These are phyloP conservation scores for Candida sojae DNA, from an alignment of 1,139 yeast genomes.

Conservation along the genomic window DNA sequence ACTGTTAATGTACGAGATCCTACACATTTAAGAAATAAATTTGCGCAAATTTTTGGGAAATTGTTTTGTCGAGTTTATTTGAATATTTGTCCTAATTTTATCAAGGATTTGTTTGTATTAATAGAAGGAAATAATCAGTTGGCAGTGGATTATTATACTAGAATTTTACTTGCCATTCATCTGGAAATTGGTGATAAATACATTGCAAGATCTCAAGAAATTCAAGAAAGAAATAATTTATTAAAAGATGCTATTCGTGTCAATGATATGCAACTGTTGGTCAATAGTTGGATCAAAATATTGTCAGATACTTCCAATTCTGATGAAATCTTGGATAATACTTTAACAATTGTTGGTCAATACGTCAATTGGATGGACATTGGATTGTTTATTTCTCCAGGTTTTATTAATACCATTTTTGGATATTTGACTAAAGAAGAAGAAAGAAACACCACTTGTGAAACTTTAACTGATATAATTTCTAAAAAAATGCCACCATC, in stretches of 20 bases:
- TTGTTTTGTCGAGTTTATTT: constrained; percentile 70
- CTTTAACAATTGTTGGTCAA: constrained; percentile 74
- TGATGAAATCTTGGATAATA: constrained; percentile 54
- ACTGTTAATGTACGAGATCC: constrained; percentile 48
- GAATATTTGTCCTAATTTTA: constrained; percentile 62
- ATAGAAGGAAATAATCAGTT: constrained; percentile 22
- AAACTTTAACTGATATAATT: constrained; percentile 76
- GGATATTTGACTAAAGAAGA: constrained; percentile 55
- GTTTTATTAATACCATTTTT: constrained; percentile 63
- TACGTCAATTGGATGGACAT: constrained; percentile 97
- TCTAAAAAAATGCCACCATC: constrained; percentile 89
- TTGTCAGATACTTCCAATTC: constrained; percentile 34
- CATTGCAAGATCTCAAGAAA: constrained; percentile 63
- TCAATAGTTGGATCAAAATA: constrained; percentile 68
- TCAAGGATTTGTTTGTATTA: constrained; percentile 55
- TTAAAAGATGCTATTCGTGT: constrained; percentile 82
- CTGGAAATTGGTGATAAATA: constrained; percentile 93
- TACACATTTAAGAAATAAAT: constrained; percentile 70
- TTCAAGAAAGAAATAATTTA: constrained; percentile 64
- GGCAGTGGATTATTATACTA: constrained; percentile 74
- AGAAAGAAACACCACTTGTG: constrained; percentile 61
- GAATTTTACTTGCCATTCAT: constrained; percentile 76
- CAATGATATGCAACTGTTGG: constrained; percentile 69
- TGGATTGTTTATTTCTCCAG: constrained; percentile 67
- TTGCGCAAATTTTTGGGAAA: constrained; percentile 71